phyloP scores from a whole-genome alignment of 345 rosid genomes.

The Lepidium africanum region DNA sequence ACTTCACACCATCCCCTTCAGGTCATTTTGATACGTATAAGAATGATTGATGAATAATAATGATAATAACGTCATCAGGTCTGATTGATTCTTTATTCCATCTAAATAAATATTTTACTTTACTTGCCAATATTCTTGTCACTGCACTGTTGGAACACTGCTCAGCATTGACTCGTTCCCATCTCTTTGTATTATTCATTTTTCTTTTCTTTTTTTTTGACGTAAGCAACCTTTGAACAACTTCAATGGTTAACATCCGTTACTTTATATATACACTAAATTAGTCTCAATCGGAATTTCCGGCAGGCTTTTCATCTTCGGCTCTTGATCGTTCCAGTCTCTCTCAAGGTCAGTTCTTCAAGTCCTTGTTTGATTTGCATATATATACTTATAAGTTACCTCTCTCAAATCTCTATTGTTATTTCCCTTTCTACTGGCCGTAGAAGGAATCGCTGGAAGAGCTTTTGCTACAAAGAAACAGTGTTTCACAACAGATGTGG shows the following conservation, averaged over 20 bases:
- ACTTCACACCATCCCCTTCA: conserved; percentile 55
- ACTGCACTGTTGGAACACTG: conserved; percentile 37
- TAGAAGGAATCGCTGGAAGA: conserved; percentile 73
- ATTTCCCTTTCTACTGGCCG: conserved; percentile 41
- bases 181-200: conserved; percentile 25
- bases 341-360: conserved; percentile 17
- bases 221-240: conserved; percentile 36
- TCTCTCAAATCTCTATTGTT: conserved; percentile 31
- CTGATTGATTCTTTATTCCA: conserved; percentile 3
- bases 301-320: conserved; percentile 54
- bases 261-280: not conserved
- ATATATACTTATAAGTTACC: not conserved
- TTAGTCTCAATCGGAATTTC: conserved; percentile 10
- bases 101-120: not conserved
- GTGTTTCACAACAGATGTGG: conserved; percentile 54
- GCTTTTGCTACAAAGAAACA: conserved; percentile 50
- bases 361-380: not conserved
- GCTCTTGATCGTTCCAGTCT: conserved; percentile 18
- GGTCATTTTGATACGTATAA: no score
- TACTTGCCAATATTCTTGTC: conserved; percentile 23
- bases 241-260: conserved; percentile 26
- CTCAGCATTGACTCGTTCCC: conserved; percentile 38
- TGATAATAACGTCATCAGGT: not conserved
- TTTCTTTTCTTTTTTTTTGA: not conserved
- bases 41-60: no score